These are phyloP conservation scores for Plasmodium reichenowi DNA, from an alignment of 169 alveolate genomes.

Conservation along the genomic window DNA sequence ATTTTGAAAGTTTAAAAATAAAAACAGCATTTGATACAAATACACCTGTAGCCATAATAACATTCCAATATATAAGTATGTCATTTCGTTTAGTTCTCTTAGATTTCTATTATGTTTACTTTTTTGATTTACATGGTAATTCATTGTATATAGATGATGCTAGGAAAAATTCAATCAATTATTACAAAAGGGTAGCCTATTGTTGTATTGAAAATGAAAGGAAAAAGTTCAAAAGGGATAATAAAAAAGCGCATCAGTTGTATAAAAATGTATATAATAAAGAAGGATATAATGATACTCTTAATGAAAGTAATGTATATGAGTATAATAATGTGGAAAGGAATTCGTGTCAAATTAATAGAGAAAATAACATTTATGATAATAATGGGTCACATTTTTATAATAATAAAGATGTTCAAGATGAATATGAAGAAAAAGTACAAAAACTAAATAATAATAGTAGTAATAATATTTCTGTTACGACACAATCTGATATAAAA, in stretches of 20 bases:
- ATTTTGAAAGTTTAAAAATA: constrained; percentile 65
- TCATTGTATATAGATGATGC: constrained; percentile 74
- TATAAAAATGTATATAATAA: not conserved
- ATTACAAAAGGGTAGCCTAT: constrained; percentile 75
- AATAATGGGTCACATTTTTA: not conserved
- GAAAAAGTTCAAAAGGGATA: not conserved
- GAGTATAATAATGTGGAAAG: not conserved
- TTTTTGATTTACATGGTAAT: constrained; percentile 65
- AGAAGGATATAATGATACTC: not conserved
- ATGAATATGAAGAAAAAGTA: too few species aligned
- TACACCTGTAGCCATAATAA: constrained; percentile 68
- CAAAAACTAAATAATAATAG: not conserved
- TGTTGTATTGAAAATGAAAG: constrained; percentile 70
- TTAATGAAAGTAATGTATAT: not conserved
- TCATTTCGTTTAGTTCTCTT: constrained; percentile 61
- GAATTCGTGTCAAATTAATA: not conserved
- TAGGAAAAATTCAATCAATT: constrained; percentile 54
- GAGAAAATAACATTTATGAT: not conserved
- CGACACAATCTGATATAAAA: not conserved
- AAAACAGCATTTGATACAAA: constrained; percentile 56
- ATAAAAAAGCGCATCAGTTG: not conserved
- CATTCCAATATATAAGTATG: constrained; percentile 65
- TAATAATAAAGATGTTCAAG: not conserved
- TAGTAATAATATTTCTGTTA: not conserved
- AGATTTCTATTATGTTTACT: constrained; percentile 71